Evolutionary conservation across 2,329 filamentous ascomycete genomes (phyloP).

Genomic region (Diaporthe destruens): DNA sequence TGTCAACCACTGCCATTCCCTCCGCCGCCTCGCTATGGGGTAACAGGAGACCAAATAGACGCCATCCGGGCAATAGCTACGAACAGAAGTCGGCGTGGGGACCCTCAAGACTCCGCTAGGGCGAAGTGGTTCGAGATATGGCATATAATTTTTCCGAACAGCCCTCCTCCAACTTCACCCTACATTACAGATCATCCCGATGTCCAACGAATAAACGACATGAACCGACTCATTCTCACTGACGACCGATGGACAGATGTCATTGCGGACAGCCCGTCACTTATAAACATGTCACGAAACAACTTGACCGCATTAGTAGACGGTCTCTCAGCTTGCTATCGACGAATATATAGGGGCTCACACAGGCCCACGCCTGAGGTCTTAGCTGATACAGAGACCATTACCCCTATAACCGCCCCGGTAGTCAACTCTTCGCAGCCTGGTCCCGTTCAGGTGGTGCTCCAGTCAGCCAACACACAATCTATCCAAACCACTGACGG

Average conservation of each 20-base stretch:
- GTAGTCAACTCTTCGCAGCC: neutral
- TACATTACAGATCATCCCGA: neutral
- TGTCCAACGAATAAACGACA: neutral
- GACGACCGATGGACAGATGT: neutral
- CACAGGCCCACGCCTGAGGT: neutral
- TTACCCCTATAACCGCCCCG: neutral
- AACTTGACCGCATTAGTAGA: neutral
- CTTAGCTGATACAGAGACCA: too few species aligned
- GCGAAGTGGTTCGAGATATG: constrained; percentile 24
- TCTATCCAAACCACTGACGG: neutral
- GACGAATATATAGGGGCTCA: neutral
- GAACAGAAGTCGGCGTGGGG: neutral
- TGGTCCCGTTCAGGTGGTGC: neutral
- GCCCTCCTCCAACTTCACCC: neutral
- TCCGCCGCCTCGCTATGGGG: neutral
- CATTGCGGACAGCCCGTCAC: neutral
- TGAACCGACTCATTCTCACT: neutral
- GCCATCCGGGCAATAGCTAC: neutral
- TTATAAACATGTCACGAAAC: neutral
- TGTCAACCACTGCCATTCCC: neutral
- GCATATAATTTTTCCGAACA: neutral
- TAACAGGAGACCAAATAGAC: neutral
- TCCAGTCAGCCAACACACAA: neutral
- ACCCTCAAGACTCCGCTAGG: neutral
- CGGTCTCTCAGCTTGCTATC: neutral